Evolutionary conservation across 306 rosid species (phyloP).

Genomic region (Parietaria judaica): DNA sequence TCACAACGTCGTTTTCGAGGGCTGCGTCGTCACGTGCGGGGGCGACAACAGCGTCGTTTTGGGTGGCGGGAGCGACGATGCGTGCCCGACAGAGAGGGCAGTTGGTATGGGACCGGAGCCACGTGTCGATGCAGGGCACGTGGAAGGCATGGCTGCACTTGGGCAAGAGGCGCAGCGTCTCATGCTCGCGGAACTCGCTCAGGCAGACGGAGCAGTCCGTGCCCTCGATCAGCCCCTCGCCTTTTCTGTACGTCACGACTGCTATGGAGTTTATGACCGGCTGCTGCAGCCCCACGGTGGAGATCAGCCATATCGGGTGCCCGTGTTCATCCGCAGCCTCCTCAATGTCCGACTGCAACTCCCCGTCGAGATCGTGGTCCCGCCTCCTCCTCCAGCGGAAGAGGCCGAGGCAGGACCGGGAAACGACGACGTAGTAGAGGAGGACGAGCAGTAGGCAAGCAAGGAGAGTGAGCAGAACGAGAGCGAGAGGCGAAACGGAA

Average conservation of each 20-base stretch:
- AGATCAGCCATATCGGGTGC: conserved; percentile 64
- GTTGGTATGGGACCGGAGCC: conserved; percentile 66
- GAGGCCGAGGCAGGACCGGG: conserved; percentile 39
- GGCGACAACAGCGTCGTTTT: conserved; percentile 5
- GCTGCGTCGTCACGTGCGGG: not conserved
- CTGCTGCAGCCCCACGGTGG: conserved; percentile 57
- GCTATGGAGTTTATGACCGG: conserved; percentile 58
- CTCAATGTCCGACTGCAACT: conserved; percentile 10
- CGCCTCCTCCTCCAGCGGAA: conserved; percentile 20
- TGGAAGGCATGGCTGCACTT: conserved; percentile 74
- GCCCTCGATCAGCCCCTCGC: conserved; percentile 62
- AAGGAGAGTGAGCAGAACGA: conserved; percentile 38
- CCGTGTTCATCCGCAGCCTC: conserved; percentile 28
- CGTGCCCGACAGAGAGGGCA: conserved; percentile 66
- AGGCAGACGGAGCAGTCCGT: conserved; percentile 64
- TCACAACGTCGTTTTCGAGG: not conserved
- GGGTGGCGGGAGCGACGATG: conserved; percentile 27
- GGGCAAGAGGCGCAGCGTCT: conserved; percentile 49
- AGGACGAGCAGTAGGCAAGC: conserved; percentile 28
- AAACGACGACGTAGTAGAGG: conserved; percentile 39
- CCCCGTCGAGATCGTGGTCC: conserved; percentile 11
- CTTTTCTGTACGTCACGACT: conserved; percentile 34
- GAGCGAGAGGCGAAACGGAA: conserved; percentile 33
- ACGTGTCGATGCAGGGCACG: conserved; percentile 51
- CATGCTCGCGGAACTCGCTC: conserved; percentile 50